These are phyloP conservation scores for Fusarium temperatum DNA, from an alignment of 2,329 filamentous ascomycete species.

Conservation along the genomic window DNA sequence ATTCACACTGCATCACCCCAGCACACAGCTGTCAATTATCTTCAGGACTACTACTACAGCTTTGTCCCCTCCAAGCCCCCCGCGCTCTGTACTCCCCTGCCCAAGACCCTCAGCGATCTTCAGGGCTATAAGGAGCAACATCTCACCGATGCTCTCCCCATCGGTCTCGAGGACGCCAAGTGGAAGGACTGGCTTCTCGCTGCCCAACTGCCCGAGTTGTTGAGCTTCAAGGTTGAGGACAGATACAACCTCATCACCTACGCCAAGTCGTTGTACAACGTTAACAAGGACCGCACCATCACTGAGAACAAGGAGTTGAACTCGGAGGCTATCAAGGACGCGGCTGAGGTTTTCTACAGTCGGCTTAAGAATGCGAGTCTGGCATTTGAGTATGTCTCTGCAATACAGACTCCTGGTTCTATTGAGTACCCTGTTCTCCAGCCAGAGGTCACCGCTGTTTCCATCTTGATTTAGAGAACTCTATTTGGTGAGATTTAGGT, in stretches of 20 bases:
- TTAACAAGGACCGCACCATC: constrained; percentile 5
- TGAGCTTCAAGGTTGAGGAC: constrained; percentile 27
- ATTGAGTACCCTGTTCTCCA: constrained; percentile 21
- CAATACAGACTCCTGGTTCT: constrained; percentile 2
- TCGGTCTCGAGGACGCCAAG: constrained; percentile 13
- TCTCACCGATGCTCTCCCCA: constrained; percentile 22
- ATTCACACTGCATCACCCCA: constrained; percentile 27
- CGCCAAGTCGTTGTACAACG: constrained; percentile 15
- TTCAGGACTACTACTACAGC: constrained; percentile 33
- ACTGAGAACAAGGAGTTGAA: neutral
- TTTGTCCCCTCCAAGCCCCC: constrained; percentile 29
- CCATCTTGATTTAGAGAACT: neutral
- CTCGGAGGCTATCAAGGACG: neutral
- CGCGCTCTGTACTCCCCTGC: constrained; percentile 13
- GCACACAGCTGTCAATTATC: constrained; percentile 29
- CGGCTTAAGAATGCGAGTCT: neutral
- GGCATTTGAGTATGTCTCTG: constrained; percentile 1
- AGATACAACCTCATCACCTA: constrained; percentile 28
- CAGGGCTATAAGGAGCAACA: constrained; percentile 16
- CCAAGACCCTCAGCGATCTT: neutral
- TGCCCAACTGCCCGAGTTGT: constrained; percentile 4
- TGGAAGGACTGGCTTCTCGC: constrained; percentile 34
- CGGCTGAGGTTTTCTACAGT: neutral
- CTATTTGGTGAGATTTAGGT: accelerated
- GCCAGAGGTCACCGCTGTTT: constrained; percentile 20